A percentile compares a stretch with the other conserved stretches of the same genome.
Conservation (phyloP, 2,329 filamentous ascomycete species). For the Monilinia fructicola region DNA sequence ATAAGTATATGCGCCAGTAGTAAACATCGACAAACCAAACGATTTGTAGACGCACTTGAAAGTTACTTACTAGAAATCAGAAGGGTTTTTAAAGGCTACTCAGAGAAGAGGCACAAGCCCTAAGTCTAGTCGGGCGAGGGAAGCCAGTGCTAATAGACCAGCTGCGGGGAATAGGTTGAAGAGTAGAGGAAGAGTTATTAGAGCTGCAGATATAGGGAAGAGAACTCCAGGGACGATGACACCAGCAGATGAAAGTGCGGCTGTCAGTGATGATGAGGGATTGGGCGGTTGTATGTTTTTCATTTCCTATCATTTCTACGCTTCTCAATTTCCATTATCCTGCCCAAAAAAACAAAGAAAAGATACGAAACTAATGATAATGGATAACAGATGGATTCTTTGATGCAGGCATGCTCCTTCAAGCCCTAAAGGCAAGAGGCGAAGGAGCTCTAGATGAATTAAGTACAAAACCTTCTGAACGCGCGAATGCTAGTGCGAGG, state of each 20-base stretch:
- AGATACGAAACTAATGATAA: background rate
- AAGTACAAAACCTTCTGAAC: constrained; percentile 56
- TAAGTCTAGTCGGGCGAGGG: constrained; percentile 57
- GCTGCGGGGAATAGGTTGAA: constrained; percentile 54
- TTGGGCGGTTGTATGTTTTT: constrained; percentile 83
- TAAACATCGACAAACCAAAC: constrained; percentile 89
- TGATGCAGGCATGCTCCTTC: constrained; percentile 90
- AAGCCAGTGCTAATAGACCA: constrained; percentile 49
- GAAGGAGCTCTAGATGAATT: constrained; percentile 45
- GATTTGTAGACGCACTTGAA: constrained; percentile 87
- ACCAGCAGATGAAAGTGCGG: constrained; percentile 66
- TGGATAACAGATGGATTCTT: constrained; percentile 83
- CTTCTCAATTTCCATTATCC: background rate
- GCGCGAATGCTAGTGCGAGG: constrained; percentile 57
- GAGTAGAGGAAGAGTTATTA: constrained; percentile 71
- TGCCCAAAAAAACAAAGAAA: background rate
- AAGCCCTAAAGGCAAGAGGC: constrained; percentile 75
- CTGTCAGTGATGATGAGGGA: constrained; percentile 80
- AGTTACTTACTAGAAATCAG: constrained; percentile 88
- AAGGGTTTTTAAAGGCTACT: constrained; percentile 72
- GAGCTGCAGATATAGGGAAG: constrained; percentile 50
- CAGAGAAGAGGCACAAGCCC: constrained; percentile 53
- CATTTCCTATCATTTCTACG: background rate
- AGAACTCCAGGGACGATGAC: constrained; percentile 52
- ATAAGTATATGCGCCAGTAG: constrained; percentile 90